Base-by-base conservation (phyloP, 352 stramenopile species). In the Pythium periplocum region DNA sequence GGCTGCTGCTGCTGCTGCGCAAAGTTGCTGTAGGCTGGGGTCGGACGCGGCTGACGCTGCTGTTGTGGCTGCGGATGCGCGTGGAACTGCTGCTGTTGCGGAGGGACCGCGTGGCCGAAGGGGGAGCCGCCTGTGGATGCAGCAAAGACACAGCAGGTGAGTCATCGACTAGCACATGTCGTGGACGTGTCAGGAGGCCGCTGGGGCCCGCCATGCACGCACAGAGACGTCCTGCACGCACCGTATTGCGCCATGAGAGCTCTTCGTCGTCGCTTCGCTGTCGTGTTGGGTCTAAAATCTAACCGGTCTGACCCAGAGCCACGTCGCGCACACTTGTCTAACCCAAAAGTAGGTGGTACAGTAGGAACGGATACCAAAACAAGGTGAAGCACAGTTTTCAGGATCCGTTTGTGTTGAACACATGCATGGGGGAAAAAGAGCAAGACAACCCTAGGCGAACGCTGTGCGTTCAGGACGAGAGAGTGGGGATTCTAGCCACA, bases 41-140 rank as follows among this genome's bases (percentile, higher is more conserved):
- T 46, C 58, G 53, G 61, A 66, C 31, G 50, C 39, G 45, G 45
- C 33, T 53, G 47, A 36, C 42, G 57, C 33, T 49, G 58, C 26
- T 64, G 55, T 44, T 68, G 58, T 37, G 62, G 51, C 61, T 54
- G 72, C 51, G 83, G 72, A n/a, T 70, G 64, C n/a, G 49, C 32
- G 48, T 68, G 59, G 26, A 65, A 59, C 17, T 68, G 71, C 39
- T 45, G 38, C 38, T 46, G 38, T 12, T 26, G 17, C 17, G 17
- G 17, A 26, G 17, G 17, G 17, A 26, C 17, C 17, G 17, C 17
- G 17, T 26, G 17, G 17, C 17, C 17, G 17, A 26, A 26, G 17
- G 17, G 17, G 17, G 17, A 26, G 17, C 17, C 17, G 17, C 17
- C 17, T 26, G 17, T 26, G 17, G 17, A 26, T 26, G 17, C 17